A percentile compares a stretch with the other conserved stretches of the same genome.
These are phyloP conservation scores for Hippophae rhamnoides DNA, from an alignment of 306 rosid species.

Conservation along the genomic window DNA sequence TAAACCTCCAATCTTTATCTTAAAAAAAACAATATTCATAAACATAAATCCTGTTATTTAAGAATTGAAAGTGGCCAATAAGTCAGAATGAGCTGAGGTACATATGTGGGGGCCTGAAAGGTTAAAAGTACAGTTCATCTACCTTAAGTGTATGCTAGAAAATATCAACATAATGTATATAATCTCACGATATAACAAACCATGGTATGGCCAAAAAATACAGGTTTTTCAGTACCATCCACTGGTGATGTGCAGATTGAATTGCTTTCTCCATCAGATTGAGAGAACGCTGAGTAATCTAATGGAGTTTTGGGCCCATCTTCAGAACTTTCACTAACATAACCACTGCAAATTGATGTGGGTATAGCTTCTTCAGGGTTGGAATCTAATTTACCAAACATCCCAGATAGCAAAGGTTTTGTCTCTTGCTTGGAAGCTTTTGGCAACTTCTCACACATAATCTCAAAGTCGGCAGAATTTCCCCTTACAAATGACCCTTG, in stretches of 20 bases:
- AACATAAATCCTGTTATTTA: not conserved
- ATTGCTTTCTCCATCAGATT: conserved; percentile 62
- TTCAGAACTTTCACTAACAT: conserved; percentile 33
- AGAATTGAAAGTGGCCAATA: too few species aligned
- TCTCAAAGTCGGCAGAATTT: conserved; percentile 12
- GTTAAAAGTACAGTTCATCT: too few species aligned
- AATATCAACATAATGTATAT: too few species aligned
- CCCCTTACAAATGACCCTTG: conserved; percentile 17
- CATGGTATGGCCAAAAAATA: too few species aligned
- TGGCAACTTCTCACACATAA: conserved; percentile 21
- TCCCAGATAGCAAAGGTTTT: conserved; percentile 11
- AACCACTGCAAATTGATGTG: conserved; percentile 51
- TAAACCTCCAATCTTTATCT: not conserved
- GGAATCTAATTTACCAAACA: too few species aligned
- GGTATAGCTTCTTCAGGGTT: conserved; percentile 1
- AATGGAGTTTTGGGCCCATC: conserved; percentile 59
- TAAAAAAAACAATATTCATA: not conserved
- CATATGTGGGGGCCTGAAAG: too few species aligned
- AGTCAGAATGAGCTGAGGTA: too few species aligned
- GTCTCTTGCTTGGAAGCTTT: conserved; percentile 22
- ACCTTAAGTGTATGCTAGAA: too few species aligned
- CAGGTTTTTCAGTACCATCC: conserved; percentile 22
- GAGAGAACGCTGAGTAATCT: conserved; percentile 39
- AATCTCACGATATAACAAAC: too few species aligned
- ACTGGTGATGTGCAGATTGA: conserved; percentile 30